Evolutionary conservation across 2,329 filamentous ascomycete species (phyloP), one percentile per base, ranked within the genome.

Genomic region (Botrytis squamosa): DNA sequence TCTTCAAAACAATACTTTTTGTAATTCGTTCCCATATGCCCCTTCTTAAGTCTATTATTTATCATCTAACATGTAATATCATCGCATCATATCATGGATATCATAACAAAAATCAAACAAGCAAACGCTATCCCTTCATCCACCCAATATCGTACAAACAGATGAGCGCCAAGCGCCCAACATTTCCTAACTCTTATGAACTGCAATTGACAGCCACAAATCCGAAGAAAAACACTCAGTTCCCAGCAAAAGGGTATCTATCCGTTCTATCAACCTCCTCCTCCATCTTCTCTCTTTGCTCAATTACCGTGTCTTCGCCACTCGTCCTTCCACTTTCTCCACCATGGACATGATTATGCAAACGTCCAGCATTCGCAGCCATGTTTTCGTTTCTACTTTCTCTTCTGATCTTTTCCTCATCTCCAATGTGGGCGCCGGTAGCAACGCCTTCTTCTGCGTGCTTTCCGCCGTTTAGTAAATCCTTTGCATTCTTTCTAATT

Each of bases 401-500:
- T 6, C 49, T 69, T 57, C 36, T 33, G 46, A 14, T 20, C 18
- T 57, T 69, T 25, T 69, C 38, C 49, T 69, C 49, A 25, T 57
- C 66, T 12, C 49, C 49, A 44, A 25, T n/a, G 9, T 69, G 49
- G 14, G 36, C n/a, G 25, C 38, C 49, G 3, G 25, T 69, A 44
- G 49, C n/a, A 42, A 40, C 16, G 18, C 66, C 66, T 33, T 69
- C 66, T 44, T 57, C 66, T 42, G 49, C 49, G n/a, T 42, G 66
- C 25, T 42, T 57, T 57, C 52, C 66, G 8, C 66, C 49, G 55
- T 57, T 33, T 44, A 10, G 66, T 33, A 42, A 44, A 7, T n/a
- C 36, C 38, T 67, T 59, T 55, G 60, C 62, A 12, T 65, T 55
- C 25, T 72, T 72, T 44, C 70, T 72, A 12, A 72, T 42, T 44